These are phyloP conservation scores for Psilocybe tampanensis DNA, from an alignment of 768 basidiomycete species.

Conservation along the genomic window DNA sequence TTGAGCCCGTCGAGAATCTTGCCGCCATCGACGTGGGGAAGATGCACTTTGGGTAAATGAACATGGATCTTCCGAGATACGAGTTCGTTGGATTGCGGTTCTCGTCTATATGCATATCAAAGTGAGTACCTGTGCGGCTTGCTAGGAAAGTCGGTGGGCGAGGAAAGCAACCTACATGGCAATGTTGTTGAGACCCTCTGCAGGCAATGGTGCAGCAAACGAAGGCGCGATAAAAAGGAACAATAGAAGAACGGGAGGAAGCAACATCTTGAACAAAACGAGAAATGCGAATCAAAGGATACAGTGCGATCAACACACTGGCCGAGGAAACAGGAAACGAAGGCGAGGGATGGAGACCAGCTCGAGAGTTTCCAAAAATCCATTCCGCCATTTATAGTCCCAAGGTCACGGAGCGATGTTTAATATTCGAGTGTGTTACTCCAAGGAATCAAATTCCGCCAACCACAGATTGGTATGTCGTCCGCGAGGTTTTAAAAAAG, in stretches of 20 bases:
- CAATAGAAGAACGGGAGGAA: not conserved
- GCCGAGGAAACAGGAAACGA: not conserved
- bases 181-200: not conserved
- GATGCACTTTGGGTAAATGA: not conserved
- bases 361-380: not conserved
- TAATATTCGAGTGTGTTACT: too few species aligned
- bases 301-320: constrained; percentile 8
- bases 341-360: constrained; percentile 1
- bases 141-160: too few species aligned
- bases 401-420: too few species aligned
- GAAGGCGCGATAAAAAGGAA: constrained; percentile 1
- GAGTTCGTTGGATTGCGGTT: constrained; percentile 2
- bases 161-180: not conserved
- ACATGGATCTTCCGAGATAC: not conserved
- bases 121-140: too few species aligned
- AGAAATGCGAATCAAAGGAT: not conserved
- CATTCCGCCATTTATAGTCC: constrained; percentile 1
- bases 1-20: not conserved
- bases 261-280: constrained; percentile 1
- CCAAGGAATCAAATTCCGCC: too few species aligned
- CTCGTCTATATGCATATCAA: constrained; percentile 1
- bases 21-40: not conserved
- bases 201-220: not conserved
- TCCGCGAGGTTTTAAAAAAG: too few species aligned
- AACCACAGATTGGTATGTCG: too few species aligned